phyloP scores from a whole-genome alignment of 257 asterid genomes.

The Solanum chiquidenum region DNA sequence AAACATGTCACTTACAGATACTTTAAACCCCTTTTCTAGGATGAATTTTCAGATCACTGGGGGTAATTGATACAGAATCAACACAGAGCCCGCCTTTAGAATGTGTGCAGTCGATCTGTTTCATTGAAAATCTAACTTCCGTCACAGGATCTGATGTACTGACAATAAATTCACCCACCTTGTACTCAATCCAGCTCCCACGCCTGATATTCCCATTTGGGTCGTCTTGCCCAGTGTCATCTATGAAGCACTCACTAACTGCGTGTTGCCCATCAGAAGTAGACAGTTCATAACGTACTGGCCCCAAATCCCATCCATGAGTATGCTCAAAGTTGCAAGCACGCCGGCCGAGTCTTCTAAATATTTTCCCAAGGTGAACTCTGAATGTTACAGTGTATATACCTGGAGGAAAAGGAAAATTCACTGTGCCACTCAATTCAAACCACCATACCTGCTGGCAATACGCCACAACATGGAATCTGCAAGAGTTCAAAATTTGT shows the following conservation, averaged over 20 bases:
- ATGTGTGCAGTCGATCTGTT: conserved; percentile 95
- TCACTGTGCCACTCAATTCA: conserved; percentile 72
- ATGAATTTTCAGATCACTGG: conserved; percentile 47
- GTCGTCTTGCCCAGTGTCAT: conserved; percentile 52
- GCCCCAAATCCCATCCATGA: conserved; percentile 92
- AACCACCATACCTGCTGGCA: conserved; percentile 98
- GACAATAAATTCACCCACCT: conserved; percentile 83
- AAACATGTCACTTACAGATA: conserved; percentile 7
- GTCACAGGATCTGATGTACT: conserved; percentile 41
- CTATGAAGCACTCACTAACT: conserved; percentile 56
- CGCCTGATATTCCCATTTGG: conserved; percentile 46
- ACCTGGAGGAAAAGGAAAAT: conserved; percentile 88
- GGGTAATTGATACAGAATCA: conserved; percentile 66
- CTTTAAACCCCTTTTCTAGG: conserved; percentile 30
- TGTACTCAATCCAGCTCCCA: conserved; percentile 89
- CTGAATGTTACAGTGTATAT: conserved; percentile 62
- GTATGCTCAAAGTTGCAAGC: conserved; percentile 72
- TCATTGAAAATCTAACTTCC: conserved; percentile 82
- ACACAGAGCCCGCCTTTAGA: conserved; percentile 98
- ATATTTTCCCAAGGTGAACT: conserved; percentile 73
- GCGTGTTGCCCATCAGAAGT: conserved; percentile 92
- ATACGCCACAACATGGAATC: conserved; percentile 76
- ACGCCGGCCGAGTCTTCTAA: conserved; percentile 83
- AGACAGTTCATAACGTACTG: conserved; percentile 64
- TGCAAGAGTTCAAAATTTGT: conserved; percentile 19